Percentiles rank a stretch among this genome's conserved stretches.
Evolutionary conservation across 352 stramenopile species (phyloP).

Genomic region (Pythium aristosporum): DNA sequence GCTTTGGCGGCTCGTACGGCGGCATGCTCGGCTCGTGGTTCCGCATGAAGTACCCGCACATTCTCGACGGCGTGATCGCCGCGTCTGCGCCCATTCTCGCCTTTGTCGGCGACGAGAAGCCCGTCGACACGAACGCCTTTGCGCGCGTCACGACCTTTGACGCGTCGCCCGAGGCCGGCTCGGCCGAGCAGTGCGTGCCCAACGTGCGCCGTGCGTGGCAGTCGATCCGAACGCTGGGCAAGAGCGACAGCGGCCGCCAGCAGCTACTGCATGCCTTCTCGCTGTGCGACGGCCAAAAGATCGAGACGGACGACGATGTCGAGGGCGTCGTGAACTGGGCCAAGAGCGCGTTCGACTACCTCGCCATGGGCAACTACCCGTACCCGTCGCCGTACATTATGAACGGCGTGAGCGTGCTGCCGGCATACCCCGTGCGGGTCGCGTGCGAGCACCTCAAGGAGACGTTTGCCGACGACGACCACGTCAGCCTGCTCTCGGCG

Average conservation of each 20-base stretch:
- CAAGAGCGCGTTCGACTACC: slow-evolving; percentile 86
- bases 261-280: slow-evolving; percentile 40
- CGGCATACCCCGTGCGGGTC: slow-evolving; percentile 87
- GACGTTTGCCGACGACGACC: slow-evolving; percentile 37
- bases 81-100: slow-evolving; percentile 87
- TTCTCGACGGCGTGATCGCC: slow-evolving; percentile 89
- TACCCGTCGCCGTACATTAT: slow-evolving; percentile 96
- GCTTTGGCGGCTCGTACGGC: slow-evolving; percentile 92
- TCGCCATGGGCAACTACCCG: slow-evolving; percentile 96
- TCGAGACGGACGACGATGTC: slow-evolving; percentile 49
- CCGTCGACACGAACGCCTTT: slow-evolving; percentile 71
- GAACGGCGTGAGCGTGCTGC: slow-evolving; percentile 82
- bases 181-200: slow-evolving; percentile 57
- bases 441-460: slow-evolving; percentile 73
- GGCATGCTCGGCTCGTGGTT: slow-evolving; percentile 93
- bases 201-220: slow-evolving; percentile 76
- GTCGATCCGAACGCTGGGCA: slow-evolving; percentile 49
- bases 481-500: slow-evolving; percentile 41
- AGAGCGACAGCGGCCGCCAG: slow-evolving; percentile 44
- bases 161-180: slow-evolving; percentile 64
- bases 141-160: slow-evolving; percentile 55
- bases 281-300: slow-evolving; percentile 50
- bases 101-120: slow-evolving; percentile 59
- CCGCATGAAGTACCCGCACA: slow-evolving; percentile 91
- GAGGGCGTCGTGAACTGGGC: slow-evolving; percentile 57